A percentile compares a stretch with the other conserved stretches of the same genome.
Evolutionary conservation across 495 filamentous ascomycete species (phyloP).

Genomic region (Aspergillus ellipticus): DNA sequence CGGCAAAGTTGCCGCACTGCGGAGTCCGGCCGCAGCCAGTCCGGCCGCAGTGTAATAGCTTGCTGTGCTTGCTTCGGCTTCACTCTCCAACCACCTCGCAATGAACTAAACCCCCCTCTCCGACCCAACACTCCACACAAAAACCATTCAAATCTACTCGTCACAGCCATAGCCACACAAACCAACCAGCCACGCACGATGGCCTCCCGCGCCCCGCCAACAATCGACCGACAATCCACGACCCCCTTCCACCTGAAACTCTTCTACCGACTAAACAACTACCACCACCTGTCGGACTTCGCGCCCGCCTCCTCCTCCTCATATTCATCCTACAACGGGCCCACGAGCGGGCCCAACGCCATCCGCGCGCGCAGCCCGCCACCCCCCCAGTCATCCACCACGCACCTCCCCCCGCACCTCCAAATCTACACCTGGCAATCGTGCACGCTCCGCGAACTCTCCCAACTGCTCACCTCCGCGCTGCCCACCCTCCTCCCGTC

Average conservation of each 20-base stretch:
- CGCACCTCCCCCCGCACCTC: slow-evolving; percentile 45
- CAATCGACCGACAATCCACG: slow-evolving; percentile 65
- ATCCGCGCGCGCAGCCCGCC: slow-evolving; percentile 27
- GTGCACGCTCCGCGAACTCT: slow-evolving; percentile 80
- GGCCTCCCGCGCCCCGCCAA: slow-evolving; percentile 16
- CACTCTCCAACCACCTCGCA: neutral
- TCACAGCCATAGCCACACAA: neutral
- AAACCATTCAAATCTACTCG: neutral
- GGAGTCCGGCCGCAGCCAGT: neutral
- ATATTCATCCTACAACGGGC: slow-evolving; percentile 21
- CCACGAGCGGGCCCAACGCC: slow-evolving; percentile 33
- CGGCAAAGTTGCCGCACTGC: neutral
- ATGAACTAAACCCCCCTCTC: neutral
- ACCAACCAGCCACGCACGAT: neutral
- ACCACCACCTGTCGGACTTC: slow-evolving; percentile 54
- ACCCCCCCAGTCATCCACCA: slow-evolving; percentile 31
- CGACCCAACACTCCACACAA: neutral
- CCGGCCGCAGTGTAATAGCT: neutral
- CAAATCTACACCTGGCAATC: slow-evolving; percentile 86
- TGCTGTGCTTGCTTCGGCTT: neutral
- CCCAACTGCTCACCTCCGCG: slow-evolving; percentile 65
- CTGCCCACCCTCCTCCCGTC: slow-evolving; percentile 67
- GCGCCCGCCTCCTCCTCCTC: slow-evolving; percentile 16
- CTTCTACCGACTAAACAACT: slow-evolving; percentile 73
- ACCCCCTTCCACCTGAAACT: slow-evolving; percentile 88